Conservation (phyloP, 2,329 filamentous ascomycete species). For the Sclerotinia sclerotiorum region DNA sequence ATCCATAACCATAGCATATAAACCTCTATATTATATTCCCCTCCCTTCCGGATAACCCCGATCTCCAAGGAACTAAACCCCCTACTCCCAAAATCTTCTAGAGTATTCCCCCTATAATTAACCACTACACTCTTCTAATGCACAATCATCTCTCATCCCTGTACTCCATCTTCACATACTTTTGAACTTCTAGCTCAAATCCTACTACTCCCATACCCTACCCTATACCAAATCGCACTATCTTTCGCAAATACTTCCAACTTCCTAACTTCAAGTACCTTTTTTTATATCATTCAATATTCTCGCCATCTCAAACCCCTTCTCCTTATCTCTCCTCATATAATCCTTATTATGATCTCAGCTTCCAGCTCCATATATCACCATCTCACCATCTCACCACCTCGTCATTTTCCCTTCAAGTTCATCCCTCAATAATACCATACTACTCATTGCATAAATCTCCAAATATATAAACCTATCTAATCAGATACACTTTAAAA, state of each 20-base stretch:
- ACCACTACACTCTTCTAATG: not conserved
- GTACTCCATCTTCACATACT: not conserved
- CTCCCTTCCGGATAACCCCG: not conserved
- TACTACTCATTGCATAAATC: not conserved
- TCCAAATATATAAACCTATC: not conserved
- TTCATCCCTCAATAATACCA: not conserved
- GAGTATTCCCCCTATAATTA: not conserved
- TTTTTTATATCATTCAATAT: not conserved
- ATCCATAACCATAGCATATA: not conserved
- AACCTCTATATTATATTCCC: not conserved
- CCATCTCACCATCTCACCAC: too few species aligned
- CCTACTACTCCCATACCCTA: not conserved
- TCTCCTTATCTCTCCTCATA: slow-evolving; percentile 35
- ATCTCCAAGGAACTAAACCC: not conserved
- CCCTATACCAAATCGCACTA: not conserved
- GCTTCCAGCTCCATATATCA: not conserved
- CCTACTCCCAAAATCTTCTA: not conserved
- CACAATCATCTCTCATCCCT: not conserved
- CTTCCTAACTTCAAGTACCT: slow-evolving; percentile 14
- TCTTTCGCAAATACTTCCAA: not conserved
- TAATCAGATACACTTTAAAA: too few species aligned
- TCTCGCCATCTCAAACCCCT: not conserved
- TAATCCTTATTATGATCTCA: too few species aligned
- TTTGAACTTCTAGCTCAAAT: not conserved
- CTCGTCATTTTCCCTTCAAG: too few species aligned